These are phyloP conservation scores for Luzula sylvatica DNA, from an alignment of 176 grass and related monocot genomes.

Conservation along the genomic window DNA sequence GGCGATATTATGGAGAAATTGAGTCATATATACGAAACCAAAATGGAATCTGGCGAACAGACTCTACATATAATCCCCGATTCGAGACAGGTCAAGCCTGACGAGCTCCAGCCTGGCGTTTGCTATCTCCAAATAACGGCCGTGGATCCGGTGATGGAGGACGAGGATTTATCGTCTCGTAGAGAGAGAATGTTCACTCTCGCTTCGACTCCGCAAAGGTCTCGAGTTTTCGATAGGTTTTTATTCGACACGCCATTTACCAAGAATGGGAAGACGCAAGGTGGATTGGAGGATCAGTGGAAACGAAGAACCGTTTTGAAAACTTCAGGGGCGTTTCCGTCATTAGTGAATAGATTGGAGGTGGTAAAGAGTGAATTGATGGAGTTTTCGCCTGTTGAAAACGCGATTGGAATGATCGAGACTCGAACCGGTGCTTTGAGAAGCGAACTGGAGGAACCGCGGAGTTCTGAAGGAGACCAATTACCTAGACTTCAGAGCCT, in stretches of 20 bases:
- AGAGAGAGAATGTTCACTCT: constrained; percentile 91
- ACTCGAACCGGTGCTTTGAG: constrained; percentile 90
- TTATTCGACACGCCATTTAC: constrained; percentile 96
- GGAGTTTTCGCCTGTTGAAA: constrained; percentile 96
- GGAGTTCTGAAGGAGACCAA: constrained; percentile 94
- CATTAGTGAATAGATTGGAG: constrained; percentile 77
- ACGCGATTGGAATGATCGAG: constrained; percentile 99
- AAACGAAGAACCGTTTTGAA: constrained; percentile 90
- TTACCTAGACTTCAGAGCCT: constrained; percentile 92
- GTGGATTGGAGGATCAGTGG: constrained; percentile 93
- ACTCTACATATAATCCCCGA: constrained; percentile 96
- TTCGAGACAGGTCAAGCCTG: constrained; percentile 93
- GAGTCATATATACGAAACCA: constrained; percentile 85
- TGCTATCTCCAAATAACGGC: constrained; percentile 98
- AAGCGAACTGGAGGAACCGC: constrained; percentile 95
- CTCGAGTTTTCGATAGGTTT: constrained; percentile 87
- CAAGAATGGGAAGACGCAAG: constrained; percentile 97
- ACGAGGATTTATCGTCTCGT: constrained; percentile 82
- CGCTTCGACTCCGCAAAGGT: constrained; percentile 67
- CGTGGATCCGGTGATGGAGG: constrained; percentile 99
- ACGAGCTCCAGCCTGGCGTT: constrained; percentile 79
- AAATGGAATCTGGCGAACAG: constrained; percentile 63
- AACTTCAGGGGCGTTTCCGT: constrained; percentile 89
- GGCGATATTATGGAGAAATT: constrained; percentile 99
- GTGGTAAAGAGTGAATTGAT: constrained; percentile 88